These are phyloP conservation scores for Seiridium unicorne DNA, from an alignment of 2,329 filamentous ascomycete genomes.

Conservation along the genomic window DNA sequence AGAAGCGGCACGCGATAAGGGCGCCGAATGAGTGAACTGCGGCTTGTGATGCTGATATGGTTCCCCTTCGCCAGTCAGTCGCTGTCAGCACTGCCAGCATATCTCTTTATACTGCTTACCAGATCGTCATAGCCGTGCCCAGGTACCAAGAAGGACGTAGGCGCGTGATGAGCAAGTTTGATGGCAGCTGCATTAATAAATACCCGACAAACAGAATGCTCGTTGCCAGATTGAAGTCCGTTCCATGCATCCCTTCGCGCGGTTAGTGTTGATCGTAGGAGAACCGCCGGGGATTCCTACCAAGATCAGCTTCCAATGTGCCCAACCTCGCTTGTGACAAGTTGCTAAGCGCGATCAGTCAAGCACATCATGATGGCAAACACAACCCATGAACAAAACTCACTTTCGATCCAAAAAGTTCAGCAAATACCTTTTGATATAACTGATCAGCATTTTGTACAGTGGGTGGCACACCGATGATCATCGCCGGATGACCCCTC, in stretches of 20 bases:
- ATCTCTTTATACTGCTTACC: constrained; percentile 4
- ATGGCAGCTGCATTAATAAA: constrained; percentile 60
- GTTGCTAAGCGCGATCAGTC: constrained; percentile 31
- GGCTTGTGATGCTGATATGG: constrained; percentile 42
- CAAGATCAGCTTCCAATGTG: constrained; percentile 49
- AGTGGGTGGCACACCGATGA: too few species aligned
- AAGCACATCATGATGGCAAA: too few species aligned
- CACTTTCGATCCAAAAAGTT: constrained; percentile 51
- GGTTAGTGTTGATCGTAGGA: background rate
- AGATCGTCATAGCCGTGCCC: constrained; percentile 40
- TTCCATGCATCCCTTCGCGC: constrained; percentile 42
- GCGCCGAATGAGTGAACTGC: constrained; percentile 39
- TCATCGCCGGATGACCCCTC: too few species aligned
- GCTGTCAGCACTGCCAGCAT: background rate
- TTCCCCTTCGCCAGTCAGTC: constrained; percentile 14
- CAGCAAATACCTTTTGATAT: constrained; percentile 43
- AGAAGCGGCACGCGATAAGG: constrained; percentile 45
- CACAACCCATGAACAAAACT: constrained; percentile 3
- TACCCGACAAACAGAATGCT: constrained; percentile 59
- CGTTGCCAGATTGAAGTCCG: constrained; percentile 55
- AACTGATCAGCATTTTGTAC: background rate
- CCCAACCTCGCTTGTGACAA: constrained; percentile 54
- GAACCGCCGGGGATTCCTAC: background rate
- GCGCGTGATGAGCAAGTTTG: constrained; percentile 55
- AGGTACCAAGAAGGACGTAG: constrained; percentile 54